phyloP scores from a whole-genome alignment of 805 yeast species.

The Wickerhamiella musiphila region DNA sequence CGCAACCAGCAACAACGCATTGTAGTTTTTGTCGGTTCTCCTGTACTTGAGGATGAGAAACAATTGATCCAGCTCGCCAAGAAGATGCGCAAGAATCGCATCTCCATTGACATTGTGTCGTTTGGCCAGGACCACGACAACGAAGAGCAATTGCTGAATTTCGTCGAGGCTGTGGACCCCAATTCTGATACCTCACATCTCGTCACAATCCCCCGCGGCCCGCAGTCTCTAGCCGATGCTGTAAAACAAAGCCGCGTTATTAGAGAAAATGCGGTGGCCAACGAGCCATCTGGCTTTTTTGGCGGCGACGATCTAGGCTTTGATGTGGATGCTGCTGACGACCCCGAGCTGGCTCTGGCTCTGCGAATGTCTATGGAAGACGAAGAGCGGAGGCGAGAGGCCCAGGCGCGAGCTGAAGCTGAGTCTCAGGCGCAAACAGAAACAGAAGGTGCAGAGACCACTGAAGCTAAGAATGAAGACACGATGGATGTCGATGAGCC shows the following conservation, averaged over 20 bases:
- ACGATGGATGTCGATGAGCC: neutral
- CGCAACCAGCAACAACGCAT: slow-evolving; percentile 83
- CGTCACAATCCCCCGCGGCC: slow-evolving; percentile 77
- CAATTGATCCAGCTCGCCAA: slow-evolving; percentile 75
- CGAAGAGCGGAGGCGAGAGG: slow-evolving; percentile 77
- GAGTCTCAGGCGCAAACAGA: neutral
- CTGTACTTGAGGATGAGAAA: slow-evolving; percentile 48
- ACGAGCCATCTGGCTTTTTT: slow-evolving; percentile 30
- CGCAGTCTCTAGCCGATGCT: slow-evolving; percentile 65
- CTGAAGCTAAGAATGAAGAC: neutral
- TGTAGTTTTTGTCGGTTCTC: slow-evolving; percentile 77
- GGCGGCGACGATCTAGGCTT: slow-evolving; percentile 29
- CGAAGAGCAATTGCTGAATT: slow-evolving; percentile 61
- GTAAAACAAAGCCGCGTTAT: slow-evolving; percentile 63
- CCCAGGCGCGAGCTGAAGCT: neutral
- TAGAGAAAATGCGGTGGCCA: slow-evolving; percentile 32
- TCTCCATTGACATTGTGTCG: slow-evolving; percentile 76
- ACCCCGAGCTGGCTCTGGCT: slow-evolving; percentile 94
- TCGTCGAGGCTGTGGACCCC: slow-evolving; percentile 49
- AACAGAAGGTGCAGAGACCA: neutral
- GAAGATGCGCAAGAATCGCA: slow-evolving; percentile 80
- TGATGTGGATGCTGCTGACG: slow-evolving; percentile 76
- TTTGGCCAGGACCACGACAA: slow-evolving; percentile 80
- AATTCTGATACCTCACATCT: slow-evolving; percentile 37
- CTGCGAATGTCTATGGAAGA: slow-evolving; percentile 87